Percentiles rank a stretch among this genome's conserved stretches.
phyloP scores from a whole-genome alignment of 306 rosid genomes.

The Quillaja saponaria region DNA sequence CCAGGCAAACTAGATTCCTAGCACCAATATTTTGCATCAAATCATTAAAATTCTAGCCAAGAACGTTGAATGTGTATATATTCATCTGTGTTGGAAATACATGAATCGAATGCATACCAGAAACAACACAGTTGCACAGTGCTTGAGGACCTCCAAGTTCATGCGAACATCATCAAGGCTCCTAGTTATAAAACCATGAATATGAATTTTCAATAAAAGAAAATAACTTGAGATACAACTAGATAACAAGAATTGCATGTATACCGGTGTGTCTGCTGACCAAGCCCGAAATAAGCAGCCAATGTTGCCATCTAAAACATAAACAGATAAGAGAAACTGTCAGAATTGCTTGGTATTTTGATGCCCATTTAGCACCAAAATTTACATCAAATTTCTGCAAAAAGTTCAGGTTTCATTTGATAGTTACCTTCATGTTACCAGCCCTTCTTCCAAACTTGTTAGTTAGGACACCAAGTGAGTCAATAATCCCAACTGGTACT shows the following conservation, averaged over 20 bases:
- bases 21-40: too few relatives aligned
- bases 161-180: constrained; percentile 98
- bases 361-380: background rate
- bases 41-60: constrained; percentile 10
- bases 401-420: background rate
- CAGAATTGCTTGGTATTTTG: background rate
- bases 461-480: constrained; percentile 66
- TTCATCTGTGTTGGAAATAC: background rate
- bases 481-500: constrained; percentile 63
- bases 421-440: constrained; percentile 90
- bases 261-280: constrained; percentile 90
- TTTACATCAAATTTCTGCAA: too few relatives aligned
- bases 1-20: constrained; percentile 89
- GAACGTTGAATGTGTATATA: constrained; percentile 15
- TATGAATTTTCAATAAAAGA: background rate
- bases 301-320: constrained; percentile 82
- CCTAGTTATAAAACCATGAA: constrained; percentile 37
- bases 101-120: constrained; percentile 48
- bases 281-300: constrained; percentile 85
- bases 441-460: constrained; percentile 88
- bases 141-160: constrained; percentile 94
- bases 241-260: background rate
- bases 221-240: background rate
- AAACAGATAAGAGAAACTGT: constrained; percentile 7
- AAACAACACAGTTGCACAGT: constrained; percentile 90